These are phyloP conservation scores for Trichodelitschia bisporula DNA, from an alignment of 495 filamentous ascomycete species.

Conservation along the genomic window DNA sequence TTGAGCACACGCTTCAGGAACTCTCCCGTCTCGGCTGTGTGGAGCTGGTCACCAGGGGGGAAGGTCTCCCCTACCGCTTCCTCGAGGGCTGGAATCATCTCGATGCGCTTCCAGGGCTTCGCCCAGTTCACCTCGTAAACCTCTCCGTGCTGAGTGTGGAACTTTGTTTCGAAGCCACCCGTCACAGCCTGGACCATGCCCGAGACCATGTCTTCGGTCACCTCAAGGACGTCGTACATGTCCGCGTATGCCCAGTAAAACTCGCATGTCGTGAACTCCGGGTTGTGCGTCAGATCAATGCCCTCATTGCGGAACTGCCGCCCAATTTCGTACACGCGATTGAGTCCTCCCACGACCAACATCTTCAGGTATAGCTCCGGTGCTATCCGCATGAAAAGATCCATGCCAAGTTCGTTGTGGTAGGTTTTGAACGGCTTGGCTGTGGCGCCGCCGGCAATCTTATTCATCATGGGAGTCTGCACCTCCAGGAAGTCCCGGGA, in stretches of 20 bases:
- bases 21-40: conserved; percentile 64
- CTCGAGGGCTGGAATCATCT: conserved; percentile 94
- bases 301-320: conserved; percentile 87
- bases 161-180: conserved; percentile 62
- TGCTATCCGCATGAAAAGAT: conserved; percentile 83
- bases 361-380: conserved; percentile 93
- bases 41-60: conserved; percentile 66
- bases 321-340: conserved; percentile 83
- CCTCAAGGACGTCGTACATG: conserved; percentile 72
- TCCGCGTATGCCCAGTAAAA: conserved; percentile 95
- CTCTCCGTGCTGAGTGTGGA: conserved; percentile 61
- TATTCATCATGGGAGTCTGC: conserved; percentile 96
- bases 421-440: conserved; percentile 88
- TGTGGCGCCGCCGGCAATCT: conserved; percentile 84
- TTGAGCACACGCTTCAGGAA: conserved; percentile 67
- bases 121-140: conserved; percentile 84
- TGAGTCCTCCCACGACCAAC: conserved; percentile 78
- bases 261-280: conserved; percentile 93
- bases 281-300: conserved; percentile 92
- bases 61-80: conserved; percentile 79
- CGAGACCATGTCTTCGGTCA: conserved; percentile 86
- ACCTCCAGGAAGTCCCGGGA: conserved; percentile 70
- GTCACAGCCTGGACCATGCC: conserved; percentile 78
- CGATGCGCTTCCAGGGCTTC: conserved; percentile 73
- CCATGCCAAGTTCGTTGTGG: conserved; percentile 82